Base-by-base conservation (phyloP, 2,329 filamentous ascomycete species). In the Venturia nashicola region DNA sequence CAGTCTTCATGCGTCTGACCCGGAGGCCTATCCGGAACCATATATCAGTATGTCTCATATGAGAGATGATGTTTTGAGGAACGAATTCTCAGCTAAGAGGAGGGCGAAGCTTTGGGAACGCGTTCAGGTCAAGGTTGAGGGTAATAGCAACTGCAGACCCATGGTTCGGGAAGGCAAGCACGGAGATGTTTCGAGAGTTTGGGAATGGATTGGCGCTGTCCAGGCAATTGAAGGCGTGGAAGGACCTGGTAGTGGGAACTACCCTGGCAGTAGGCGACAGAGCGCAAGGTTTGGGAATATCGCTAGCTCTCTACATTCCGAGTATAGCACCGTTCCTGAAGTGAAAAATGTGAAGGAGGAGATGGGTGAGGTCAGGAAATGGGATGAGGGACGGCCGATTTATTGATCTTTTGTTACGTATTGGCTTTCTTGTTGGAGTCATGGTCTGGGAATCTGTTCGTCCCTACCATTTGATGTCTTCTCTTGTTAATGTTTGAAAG, bases 21-120 rank as follows among this genome's bases (percentile, higher is more conserved):
- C 74, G 72, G 85, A 72, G 74, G 82, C 73, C 66, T 86, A 81
- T 61, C 83, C 85, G 20, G 92, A 97, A 67, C 81, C 86, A 1
- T 96, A 89, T 77, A 83, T 99, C 66, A 90, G 91, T 71, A 83
- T 97, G 69, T 90, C 90, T 0, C 94, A 97, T 72, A 78, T 99
- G 63, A 83, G 94, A 65, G 94, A 99, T 71, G 93, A 97, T 71
- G 87, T 99, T 3, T 80, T 99, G 46, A 82, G 93, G 23, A 84
- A 88, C 36, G 86, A 96, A 66, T 90, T 97, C 73, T 87, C 84
- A 3, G 81, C 92, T 23, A 80, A 82, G 9, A 84, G 91, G 69
- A 83, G 94, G 44, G 88, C 94, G 71, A 83, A 85, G 64, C 79
- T 99, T 61, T 99, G 95, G 94, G 82, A 86, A 67, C 85, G 85